A percentile compares a stretch with the other conserved stretches of the same genome.
Evolutionary conservation across 306 rosid genomes (phyloP).

Genomic region (Lathyrus aphaca): DNA sequence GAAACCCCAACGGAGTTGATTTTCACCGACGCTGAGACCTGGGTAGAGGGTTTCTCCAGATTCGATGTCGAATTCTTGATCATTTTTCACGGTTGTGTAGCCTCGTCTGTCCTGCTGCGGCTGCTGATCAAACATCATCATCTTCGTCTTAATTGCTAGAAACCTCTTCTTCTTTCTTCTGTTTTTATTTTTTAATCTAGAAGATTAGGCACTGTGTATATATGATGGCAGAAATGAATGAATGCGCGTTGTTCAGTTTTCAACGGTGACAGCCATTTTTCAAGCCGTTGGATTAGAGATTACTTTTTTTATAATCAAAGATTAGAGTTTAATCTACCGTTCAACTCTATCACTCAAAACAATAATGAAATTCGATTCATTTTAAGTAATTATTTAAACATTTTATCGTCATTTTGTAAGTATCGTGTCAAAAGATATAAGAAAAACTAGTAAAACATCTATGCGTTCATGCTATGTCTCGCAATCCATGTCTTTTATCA

Average conservation of each 20-base stretch:
- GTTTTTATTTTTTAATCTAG: too few species aligned
- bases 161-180: background rate
- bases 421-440: too few species aligned
- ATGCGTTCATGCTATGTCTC: too few species aligned
- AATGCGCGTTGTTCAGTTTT: constrained; percentile 5
- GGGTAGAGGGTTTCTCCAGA: constrained; percentile 84
- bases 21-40: constrained; percentile 74
- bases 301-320: background rate
- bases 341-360: too few species aligned
- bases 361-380: too few species aligned
- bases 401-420: too few species aligned
- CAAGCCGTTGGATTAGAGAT: background rate
- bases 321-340: too few species aligned
- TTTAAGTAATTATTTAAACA: too few species aligned
- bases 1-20: constrained; percentile 98
- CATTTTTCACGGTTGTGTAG: constrained; percentile 53
- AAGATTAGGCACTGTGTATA: background rate
- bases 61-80: constrained; percentile 66
- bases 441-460: too few species aligned
- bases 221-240: background rate
- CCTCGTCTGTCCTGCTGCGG: constrained; percentile 21
- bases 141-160: background rate
- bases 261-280: background rate
- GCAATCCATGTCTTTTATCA: too few species aligned
- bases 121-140: constrained; percentile 22